phyloP scores from a whole-genome alignment of 805 yeast genomes.

The Candida sanyiensis region DNA sequence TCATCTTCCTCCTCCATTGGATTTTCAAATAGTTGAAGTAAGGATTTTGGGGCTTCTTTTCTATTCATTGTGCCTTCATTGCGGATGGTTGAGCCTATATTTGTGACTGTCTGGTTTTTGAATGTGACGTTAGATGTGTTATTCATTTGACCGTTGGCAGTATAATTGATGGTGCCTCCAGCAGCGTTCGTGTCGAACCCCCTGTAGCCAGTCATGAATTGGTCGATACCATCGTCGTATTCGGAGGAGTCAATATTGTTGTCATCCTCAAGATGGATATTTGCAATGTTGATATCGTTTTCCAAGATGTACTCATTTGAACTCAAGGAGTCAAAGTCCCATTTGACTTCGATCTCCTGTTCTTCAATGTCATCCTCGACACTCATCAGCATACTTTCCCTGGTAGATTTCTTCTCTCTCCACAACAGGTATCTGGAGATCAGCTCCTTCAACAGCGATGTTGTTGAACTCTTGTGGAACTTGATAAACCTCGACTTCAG shows the following conservation, averaged over 20 bases:
- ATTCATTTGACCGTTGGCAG: conserved; percentile 8
- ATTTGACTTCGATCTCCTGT: conserved; percentile 48
- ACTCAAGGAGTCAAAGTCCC: conserved; percentile 87
- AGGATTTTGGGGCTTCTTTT: conserved; percentile 64
- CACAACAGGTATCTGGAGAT: conserved; percentile 67
- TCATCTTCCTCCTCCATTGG: conserved; percentile 29
- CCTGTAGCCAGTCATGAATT: conserved; percentile 25
- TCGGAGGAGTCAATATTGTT: conserved; percentile 19
- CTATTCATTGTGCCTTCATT: conserved; percentile 26
- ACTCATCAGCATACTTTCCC: conserved; percentile 41
- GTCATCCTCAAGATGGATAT: conserved; percentile 25
- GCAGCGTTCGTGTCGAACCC: conserved; percentile 9
- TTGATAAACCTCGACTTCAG: conserved; percentile 68
- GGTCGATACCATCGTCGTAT: conserved; percentile 27
- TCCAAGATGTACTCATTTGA: conserved; percentile 69
- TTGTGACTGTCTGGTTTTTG: conserved; percentile 29
- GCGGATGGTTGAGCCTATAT: conserved; percentile 22
- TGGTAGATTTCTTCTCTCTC: conserved; percentile 60
- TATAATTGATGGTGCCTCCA: conserved; percentile 15
- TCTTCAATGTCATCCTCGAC: conserved; percentile 39
- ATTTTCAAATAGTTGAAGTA: conserved; percentile 65
- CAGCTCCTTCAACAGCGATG: conserved; percentile 61
- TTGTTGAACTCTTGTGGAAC: conserved; percentile 53
- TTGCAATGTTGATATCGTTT: conserved; percentile 50
- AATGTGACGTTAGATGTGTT: conserved; percentile 19